These are phyloP conservation scores for Crithidia thermophila DNA, from an alignment of 208 protist species.

Conservation along the genomic window DNA sequence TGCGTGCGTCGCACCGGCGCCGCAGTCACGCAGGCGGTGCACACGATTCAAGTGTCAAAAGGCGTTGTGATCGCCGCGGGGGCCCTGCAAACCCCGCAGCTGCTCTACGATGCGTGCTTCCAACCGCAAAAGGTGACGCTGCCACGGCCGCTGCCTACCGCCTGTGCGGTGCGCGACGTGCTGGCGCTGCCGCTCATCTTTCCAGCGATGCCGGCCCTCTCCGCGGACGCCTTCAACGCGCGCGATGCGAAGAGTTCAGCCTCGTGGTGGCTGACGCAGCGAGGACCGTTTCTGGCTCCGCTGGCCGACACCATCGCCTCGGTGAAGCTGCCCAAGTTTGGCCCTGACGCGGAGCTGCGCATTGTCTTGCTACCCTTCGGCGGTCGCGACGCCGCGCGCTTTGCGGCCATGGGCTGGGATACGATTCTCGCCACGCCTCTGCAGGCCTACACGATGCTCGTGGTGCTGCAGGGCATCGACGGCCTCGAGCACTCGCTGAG, in stretches of 20 bases:
- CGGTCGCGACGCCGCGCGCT: slow-evolving; percentile 55
- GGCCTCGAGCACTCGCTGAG: slow-evolving; percentile 21
- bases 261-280: slow-evolving; percentile 50
- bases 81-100: slow-evolving; percentile 44
- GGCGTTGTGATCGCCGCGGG: slow-evolving; percentile 70
- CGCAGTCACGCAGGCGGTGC: neutral
- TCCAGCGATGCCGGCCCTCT: slow-evolving; percentile 36
- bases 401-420: slow-evolving; percentile 65
- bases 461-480: slow-evolving; percentile 53
- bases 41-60: slow-evolving; percentile 8
- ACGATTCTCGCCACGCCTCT: slow-evolving; percentile 53
- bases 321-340: slow-evolving; percentile 42
- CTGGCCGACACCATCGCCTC: slow-evolving; percentile 58
- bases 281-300: slow-evolving; percentile 50
- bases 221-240: slow-evolving; percentile 53
- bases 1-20: slow-evolving; percentile 6
- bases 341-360: slow-evolving; percentile 46
- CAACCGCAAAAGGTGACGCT: neutral
- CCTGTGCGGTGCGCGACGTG: slow-evolving; percentile 48
- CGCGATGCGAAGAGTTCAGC: slow-evolving; percentile 27
- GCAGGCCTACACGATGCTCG: slow-evolving; percentile 66
- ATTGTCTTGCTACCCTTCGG: slow-evolving; percentile 70
- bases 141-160: neutral
- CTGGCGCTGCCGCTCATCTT: slow-evolving; percentile 69
- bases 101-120: slow-evolving; percentile 35